Base-by-base conservation (phyloP, 306 rosid genomes). In the Ochetophila trinervis region DNA sequence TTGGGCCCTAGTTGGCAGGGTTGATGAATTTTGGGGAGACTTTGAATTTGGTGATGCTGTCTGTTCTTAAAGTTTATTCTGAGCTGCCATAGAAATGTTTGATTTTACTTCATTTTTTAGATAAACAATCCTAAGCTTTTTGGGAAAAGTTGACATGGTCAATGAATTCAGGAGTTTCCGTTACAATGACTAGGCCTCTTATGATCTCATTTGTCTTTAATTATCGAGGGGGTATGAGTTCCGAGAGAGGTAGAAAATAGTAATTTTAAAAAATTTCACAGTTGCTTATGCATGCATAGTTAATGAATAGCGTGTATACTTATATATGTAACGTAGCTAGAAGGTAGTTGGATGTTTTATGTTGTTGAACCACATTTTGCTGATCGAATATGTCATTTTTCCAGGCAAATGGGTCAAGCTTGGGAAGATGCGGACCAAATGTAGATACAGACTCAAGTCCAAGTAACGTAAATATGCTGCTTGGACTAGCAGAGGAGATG, bases 391-490 rank as follows among this genome's bases (percentile, higher is more conserved):
- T 80, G 74, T 22, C 55, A 19, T 78, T 73, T 66, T 73, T 66
- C 82, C 82, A 94, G 99, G 97, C 96, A 65, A 87, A 80, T 65
- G 97, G 97, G 56, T 81, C 97, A 11, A 94, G 95, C 67, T 77
- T 86, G 91, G 95, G 95, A 63, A 76, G 78, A 53, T 85, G 89
- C 65, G 97, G 88, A 51, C 77, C 87, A 65, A 88, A 82, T 65
- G 85, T 80, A 57, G 91, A 86, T 73, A 86, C 88, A n/a, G 96
- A 88, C 77, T 73, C 97, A 42, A 78, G 89, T 75, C 76, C 90
- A 8, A 67, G 78, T 72, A 90, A 94, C 72, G 96, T 88, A 57
- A 86, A 86, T 63, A 88, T 78, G 92, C 70, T 94, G 70, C 67
- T 83, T 50, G 91, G 87, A 72, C 47, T 82, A 69, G 91, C 96